Evolutionary conservation across 371 early-diverging fungal genomes (phyloP).

Genomic region (Mucor ambiguus): DNA sequence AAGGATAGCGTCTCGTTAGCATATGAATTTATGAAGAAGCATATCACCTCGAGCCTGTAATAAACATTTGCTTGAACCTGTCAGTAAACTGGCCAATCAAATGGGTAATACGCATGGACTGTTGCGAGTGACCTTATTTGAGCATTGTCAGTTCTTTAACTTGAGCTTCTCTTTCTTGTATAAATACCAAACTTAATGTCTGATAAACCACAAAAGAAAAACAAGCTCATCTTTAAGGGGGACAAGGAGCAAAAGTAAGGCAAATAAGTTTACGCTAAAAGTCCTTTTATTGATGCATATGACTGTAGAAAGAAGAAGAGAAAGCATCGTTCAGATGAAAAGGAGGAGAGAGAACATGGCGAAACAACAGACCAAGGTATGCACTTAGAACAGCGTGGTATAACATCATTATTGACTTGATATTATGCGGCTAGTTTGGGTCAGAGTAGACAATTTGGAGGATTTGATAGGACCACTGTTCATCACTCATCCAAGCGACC

Average conservation of each 20-base stretch:
- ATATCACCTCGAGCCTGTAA: neutral
- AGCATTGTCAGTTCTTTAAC: neutral
- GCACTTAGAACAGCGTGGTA: neutral
- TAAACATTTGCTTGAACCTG: neutral
- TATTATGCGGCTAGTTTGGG: slow-evolving; percentile 57
- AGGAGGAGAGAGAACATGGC: slow-evolving; percentile 32
- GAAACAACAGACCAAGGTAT: slow-evolving; percentile 45
- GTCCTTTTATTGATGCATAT: neutral
- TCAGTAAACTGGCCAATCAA: neutral
- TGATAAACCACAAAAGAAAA: slow-evolving; percentile 36
- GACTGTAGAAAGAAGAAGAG: slow-evolving; percentile 61
- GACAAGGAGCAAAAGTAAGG: slow-evolving; percentile 54
- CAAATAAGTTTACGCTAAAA: neutral
- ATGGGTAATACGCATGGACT: neutral
- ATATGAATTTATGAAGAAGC: neutral
- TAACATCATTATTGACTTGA: neutral
- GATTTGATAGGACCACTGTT: slow-evolving; percentile 77
- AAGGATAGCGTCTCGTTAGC: neutral
- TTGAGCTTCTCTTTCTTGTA: neutral
- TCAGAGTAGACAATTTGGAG: slow-evolving; percentile 58
- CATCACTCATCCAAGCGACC: slow-evolving; percentile 67
- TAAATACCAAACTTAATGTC: slow-evolving; percentile 17
- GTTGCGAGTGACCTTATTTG: neutral
- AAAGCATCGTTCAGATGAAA: slow-evolving; percentile 46
- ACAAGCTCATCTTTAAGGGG: slow-evolving; percentile 62